Base-by-base conservation (phyloP, 495 filamentous ascomycete species). In the Durotheca rogersii region DNA sequence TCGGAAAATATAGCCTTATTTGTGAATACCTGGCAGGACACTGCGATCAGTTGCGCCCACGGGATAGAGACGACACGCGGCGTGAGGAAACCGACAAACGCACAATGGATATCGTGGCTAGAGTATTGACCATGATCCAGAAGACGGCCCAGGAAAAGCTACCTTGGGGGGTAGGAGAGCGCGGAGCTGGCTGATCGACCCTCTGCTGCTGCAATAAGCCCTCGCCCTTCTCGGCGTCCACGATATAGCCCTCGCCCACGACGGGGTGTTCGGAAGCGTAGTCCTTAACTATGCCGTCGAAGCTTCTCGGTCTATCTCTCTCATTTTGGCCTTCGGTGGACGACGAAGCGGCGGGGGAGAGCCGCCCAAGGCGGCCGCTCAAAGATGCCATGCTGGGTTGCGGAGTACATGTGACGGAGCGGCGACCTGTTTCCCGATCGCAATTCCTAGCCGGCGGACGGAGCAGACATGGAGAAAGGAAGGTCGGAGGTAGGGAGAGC, bases 1-100 rank as follows among this genome's bases (percentile, higher is more conserved):
- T 86, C 76, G 16, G 81, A 79, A 67, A 89, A 87, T 58, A 89
- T 86, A 34, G 75, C 77, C 67, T 89, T 88, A 68, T 88, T 89
- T 30, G 81, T 86, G 65, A 88, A 88, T 41, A 89, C 83, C 85
- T 88, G 51, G n/a, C 7, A 30, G 17, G 17, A 27, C 25, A 31
- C 14, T 12, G 41, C 40, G 10, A 47, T 62, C 32, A 63, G 60
- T 40, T 37, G 30, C 25, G n/a, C 27, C 15, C 15, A 29, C 6
- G 37, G 46, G 41, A 54, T 43, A 29, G 25, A n/a, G 15, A 31
- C 21, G 21, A 27, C 6, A 16, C 19, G 50, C 34, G n/a, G 29
- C 4, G 27, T n/a, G 11, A 37, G 6, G 39, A 47, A 19, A n/a
- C 23, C 23, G 23, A 25, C 6, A 29, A 14, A 60, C 71, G 48